Conservation (phyloP, 1,139 yeast species). For the Zygosaccharomyces sapae region DNA sequence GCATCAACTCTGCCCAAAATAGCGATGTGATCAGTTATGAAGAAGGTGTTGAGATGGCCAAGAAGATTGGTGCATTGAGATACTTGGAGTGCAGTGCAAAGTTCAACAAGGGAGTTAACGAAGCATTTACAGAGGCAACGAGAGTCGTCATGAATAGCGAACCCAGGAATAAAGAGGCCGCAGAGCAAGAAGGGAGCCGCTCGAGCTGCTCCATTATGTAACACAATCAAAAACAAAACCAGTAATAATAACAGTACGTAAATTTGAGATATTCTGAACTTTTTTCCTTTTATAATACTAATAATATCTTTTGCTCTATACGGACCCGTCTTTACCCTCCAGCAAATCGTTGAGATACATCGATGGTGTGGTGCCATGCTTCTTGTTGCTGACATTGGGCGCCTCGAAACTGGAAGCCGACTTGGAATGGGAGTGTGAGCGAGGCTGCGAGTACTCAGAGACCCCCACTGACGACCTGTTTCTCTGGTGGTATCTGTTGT, state of each 20-base stretch:
- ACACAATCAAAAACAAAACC: constrained; percentile 6
- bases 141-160: constrained; percentile 90
- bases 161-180: constrained; percentile 68
- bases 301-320: constrained; percentile 4
- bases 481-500: constrained; percentile 21
- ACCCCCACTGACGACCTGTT: constrained; percentile 25
- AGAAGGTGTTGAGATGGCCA: constrained; percentile 83
- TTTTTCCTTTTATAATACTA: not conserved
- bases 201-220: constrained; percentile 40
- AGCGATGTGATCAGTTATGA: constrained; percentile 64
- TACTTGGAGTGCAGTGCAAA: constrained; percentile 93
- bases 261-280: constrained; percentile 2
- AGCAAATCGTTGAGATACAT: constrained; percentile 19
- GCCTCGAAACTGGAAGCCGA: not conserved
- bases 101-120: constrained; percentile 91
- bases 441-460: constrained; percentile 2
- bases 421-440: constrained; percentile 1
- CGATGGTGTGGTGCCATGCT: constrained; percentile 15
- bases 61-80: constrained; percentile 76
- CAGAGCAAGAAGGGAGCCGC: constrained; percentile 43
- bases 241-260: constrained; percentile 2
- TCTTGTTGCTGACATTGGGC: not conserved
- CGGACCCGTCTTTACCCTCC: constrained; percentile 10
- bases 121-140: constrained; percentile 95
- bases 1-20: constrained; percentile 28